Evolutionary conservation across 495 filamentous ascomycete genomes (phyloP).

Genomic region (Achaetomiella virescens): DNA sequence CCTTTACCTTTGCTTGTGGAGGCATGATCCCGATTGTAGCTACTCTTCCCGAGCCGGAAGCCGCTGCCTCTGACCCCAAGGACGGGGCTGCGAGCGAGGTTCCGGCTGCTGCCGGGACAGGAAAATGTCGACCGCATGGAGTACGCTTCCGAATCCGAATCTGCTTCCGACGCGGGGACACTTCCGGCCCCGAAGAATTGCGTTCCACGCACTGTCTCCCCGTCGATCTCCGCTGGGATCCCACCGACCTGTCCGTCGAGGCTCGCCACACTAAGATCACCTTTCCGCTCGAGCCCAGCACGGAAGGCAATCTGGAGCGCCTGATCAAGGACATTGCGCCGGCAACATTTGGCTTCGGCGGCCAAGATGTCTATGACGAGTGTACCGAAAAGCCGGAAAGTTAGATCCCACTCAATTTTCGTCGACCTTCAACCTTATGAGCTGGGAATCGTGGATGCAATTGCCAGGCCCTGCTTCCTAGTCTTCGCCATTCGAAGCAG

Average conservation of each 20-base stretch:
- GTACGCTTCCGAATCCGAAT: too few relatives aligned
- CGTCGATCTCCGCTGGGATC: background rate
- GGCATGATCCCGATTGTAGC: background rate
- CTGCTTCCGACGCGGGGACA: background rate
- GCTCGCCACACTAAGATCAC: background rate
- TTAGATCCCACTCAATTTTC: constrained; percentile 40
- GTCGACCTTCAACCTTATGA: constrained; percentile 47
- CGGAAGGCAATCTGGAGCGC: background rate
- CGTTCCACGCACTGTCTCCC: background rate
- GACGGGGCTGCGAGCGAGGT: too few relatives aligned
- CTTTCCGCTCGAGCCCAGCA: background rate
- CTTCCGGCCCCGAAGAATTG: background rate
- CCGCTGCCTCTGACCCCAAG: too few relatives aligned
- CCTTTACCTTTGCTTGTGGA: background rate
- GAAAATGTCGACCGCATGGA: too few relatives aligned
- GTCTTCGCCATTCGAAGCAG: constrained; percentile 11
- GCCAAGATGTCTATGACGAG: constrained; percentile 44
- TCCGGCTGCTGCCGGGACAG: too few relatives aligned
- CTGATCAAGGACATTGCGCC: constrained; percentile 36
- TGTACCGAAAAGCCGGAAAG: constrained; percentile 47
- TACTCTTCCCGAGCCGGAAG: background rate
- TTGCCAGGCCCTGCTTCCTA: constrained; percentile 46
- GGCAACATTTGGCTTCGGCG: constrained; percentile 43
- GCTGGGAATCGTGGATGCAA: constrained; percentile 44
- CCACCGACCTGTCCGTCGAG: background rate